Evolutionary conservation across 177 flowering plant genomes (phyloP), one percentile per base, ranked within the genome.

Genomic region (Telopea speciosissima): DNA sequence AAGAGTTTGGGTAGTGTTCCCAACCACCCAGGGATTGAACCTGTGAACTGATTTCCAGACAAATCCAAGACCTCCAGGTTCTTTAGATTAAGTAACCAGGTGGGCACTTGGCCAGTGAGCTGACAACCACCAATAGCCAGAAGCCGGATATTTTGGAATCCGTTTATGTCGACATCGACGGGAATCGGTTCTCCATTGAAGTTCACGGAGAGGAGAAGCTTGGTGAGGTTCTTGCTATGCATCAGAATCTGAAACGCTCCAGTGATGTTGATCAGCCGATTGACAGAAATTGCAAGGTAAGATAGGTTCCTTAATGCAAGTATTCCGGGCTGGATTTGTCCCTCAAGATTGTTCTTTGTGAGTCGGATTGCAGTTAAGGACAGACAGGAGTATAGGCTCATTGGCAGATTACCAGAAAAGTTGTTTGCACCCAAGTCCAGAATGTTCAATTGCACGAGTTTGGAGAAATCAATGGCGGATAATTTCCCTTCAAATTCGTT

Each of bases 361-460:
- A 90, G 61, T 66, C 92, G 76, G 40, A 90, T 24, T 5, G 89
- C 90, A 8, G 82, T 78, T 24, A 90, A 79, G 22, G 86, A 78
- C 74, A 65, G 83, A 84, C 90, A 88, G 0, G 78, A 72, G 60
- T 81, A 88, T 26, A 90, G 79, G 74, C 80, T 87, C 8, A 11
- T 5, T 2, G 96, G 96, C n/a, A 90, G 40, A 7, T 23, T 72
- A 42, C 96, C 92, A 0, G 78, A 74, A 74, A 90, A 86, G 44
- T 73, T 65, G 68, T 90, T 90, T 74, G 83, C 77, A 1, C 91
- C 88, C 1, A 90, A 85, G 75, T 88, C 96, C 14, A 90, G 77
- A 3, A 74, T 81, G 14, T 58, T 75, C 12, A 90, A 86, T 26
- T 68, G 72, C 12, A 23, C 19, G 44, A 90, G 76, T 0, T 63